phyloP scores from a whole-genome alignment of 2,329 filamentous ascomycete species.

The Gaeumannomyces tritici region DNA sequence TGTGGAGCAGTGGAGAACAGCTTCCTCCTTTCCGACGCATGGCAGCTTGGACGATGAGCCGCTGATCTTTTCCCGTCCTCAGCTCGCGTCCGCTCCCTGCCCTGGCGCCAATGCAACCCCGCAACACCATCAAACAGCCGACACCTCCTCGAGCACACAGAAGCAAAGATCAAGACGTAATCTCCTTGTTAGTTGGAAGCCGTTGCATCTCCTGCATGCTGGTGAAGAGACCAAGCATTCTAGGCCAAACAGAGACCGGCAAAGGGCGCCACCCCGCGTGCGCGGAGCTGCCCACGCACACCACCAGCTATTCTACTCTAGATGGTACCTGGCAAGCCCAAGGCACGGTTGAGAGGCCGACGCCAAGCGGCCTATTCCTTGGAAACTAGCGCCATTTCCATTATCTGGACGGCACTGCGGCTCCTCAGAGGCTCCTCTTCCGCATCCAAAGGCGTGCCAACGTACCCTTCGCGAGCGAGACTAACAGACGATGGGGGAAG shows the following conservation, averaged over 20 bases:
- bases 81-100: not conserved
- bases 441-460: not conserved
- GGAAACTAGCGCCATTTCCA: not conserved
- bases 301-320: not conserved
- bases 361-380: not conserved
- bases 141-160: not conserved
- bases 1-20: not conserved
- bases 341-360: not conserved
- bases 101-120: not conserved
- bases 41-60: no score
- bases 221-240: no score
- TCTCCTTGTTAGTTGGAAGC: constrained; percentile 14
- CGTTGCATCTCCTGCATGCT: not conserved
- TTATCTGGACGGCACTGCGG: no score
- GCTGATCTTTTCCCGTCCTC: not conserved
- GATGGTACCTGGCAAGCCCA: not conserved
- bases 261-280: not conserved
- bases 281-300: not conserved
- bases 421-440: not conserved
- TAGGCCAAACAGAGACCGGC: not conserved
- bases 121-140: not conserved
- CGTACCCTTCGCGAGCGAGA: not conserved
- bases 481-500: not conserved
- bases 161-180: constrained; percentile 8
- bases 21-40: not conserved